Conservation (phyloP, 345 rosid genomes). For the Brassica napus region Da-Ae NC_063450.1:47004001-47004500, state of each 20-base stretch:
- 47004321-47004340: conserved; percentile 5
- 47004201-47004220: conserved; percentile 6
- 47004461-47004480: neutral
- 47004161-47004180: conserved; percentile 17
- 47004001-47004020: neutral
- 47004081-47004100: neutral
- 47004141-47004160: conserved; percentile 8
- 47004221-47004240: neutral
- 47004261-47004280: neutral
- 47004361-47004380: neutral
- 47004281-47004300: neutral
- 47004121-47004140: neutral
- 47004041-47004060: conserved; percentile 6
- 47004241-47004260: conserved; percentile 19
- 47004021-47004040: neutral
- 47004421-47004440: conserved; percentile 13
- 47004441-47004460: conserved; percentile 6
- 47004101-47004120: neutral
- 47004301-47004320: neutral
- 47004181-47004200: neutral
- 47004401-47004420: neutral
- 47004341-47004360: conserved; percentile 5
- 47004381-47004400: neutral
- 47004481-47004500: neutral
- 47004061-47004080: neutral